These are phyloP conservation scores for Pythium dissimile DNA, from an alignment of 352 stramenopile genomes.

Conservation along the genomic window DNA sequence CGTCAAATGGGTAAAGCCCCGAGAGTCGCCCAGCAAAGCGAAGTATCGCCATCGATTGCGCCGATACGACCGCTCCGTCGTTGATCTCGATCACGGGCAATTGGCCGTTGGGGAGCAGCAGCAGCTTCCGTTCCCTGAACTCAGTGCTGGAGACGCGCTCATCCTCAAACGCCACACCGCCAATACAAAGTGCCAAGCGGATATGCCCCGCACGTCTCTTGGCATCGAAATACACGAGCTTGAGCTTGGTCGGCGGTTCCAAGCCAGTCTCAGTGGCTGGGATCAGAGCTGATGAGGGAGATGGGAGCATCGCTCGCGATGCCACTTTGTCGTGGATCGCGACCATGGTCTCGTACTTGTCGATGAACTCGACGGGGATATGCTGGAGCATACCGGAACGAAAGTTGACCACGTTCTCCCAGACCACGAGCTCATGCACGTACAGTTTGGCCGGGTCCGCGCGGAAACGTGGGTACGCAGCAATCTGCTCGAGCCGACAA, in stretches of 20 bases:
- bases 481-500: not conserved
- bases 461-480: not conserved
- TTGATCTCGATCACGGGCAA: conserved; percentile 38
- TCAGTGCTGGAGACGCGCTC: conserved; percentile 20
- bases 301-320: too few species aligned
- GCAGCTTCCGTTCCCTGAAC: conserved; percentile 21
- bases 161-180: conserved; percentile 27
- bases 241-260: not conserved
- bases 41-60: conserved; percentile 22
- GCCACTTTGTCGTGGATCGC: conserved; percentile 2
- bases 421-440: conserved; percentile 17
- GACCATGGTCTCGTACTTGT: not conserved
- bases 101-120: conserved; percentile 27
- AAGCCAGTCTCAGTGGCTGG: too few species aligned
- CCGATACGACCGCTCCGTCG: conserved; percentile 13
- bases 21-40: conserved; percentile 23
- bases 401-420: conserved; percentile 9
- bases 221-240: conserved; percentile 31
- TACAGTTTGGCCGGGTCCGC: not conserved
- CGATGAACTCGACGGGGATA: conserved; percentile 4
- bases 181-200: conserved; percentile 21
- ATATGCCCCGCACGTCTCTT: conserved; percentile 21
- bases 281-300: too few species aligned
- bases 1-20: conserved; percentile 7
- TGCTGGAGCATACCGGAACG: not conserved